Conservation (phyloP, 2,329 filamentous ascomycete genomes). For the Thermochaetoides dissita region DNA sequence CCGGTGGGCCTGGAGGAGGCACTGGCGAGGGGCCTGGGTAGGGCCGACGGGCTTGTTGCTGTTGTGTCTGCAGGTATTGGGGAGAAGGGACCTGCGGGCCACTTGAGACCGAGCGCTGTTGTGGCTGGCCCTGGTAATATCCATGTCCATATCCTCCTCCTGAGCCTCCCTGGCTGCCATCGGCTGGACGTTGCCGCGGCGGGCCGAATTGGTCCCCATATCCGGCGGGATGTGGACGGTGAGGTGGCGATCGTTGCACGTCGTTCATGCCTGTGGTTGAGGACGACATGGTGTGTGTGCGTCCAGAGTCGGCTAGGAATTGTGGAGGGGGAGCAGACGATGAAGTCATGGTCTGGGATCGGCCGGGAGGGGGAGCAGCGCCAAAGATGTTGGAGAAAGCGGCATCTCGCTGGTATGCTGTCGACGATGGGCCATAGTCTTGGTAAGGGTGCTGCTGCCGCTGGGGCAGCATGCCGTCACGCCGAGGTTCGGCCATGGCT, state of each 20-base stretch:
- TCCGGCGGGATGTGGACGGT: conserved; percentile 29
- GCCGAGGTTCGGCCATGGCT: conserved; percentile 46
- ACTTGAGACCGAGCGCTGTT: conserved; percentile 32
- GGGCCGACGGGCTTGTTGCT: conserved; percentile 29
- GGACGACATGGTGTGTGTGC: conserved; percentile 68
- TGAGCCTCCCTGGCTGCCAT: conserved; percentile 25
- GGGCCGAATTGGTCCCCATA: conserved; percentile 24
- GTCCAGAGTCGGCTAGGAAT: conserved; percentile 40
- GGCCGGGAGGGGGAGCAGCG: conserved; percentile 66
- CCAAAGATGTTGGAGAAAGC: conserved; percentile 96
- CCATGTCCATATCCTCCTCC: conserved; percentile 20
- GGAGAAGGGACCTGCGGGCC: conserved; percentile 31
- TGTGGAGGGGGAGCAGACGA: conserved; percentile 47
- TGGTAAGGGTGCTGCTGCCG: conserved; percentile 24
- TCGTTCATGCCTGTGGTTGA: conserved; percentile 34
- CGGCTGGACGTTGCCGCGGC: conserved; percentile 29
- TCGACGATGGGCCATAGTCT: conserved; percentile 25
- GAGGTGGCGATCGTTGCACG: conserved; percentile 52
- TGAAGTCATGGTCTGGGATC: conserved; percentile 82
- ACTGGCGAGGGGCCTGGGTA: conserved; percentile 19
- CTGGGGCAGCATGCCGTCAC: conserved; percentile 30
- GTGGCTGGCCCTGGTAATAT: conserved; percentile 35
- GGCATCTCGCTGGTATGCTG: conserved; percentile 62
- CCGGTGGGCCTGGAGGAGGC: conserved; percentile 3
- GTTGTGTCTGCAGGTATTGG: conserved; percentile 33